These are phyloP conservation scores for Eucalyptus microcorys DNA, from an alignment of 345 rosid genomes.

Conservation along the genomic window DNA sequence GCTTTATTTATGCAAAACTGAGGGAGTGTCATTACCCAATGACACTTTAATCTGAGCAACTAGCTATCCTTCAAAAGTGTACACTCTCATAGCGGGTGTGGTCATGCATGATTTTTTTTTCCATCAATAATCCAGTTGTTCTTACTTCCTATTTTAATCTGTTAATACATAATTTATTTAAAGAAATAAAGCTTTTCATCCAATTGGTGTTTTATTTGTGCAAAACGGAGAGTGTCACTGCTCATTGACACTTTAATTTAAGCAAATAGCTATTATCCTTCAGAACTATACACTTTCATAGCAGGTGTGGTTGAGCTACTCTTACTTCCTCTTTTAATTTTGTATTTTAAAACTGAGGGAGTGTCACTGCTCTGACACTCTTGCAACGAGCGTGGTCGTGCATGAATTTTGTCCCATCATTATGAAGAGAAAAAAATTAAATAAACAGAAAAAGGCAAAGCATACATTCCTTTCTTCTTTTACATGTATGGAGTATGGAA, in stretches of 20 bases:
- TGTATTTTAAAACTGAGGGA: not conserved
- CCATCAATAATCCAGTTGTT: not conserved
- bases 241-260: not conserved
- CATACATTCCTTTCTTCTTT: not conserved
- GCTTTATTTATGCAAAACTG: not conserved
- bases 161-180: not conserved
- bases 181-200: not conserved
- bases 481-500: not conserved
- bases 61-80: not conserved
- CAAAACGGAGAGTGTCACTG: not conserved
- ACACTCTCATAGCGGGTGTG: not conserved
- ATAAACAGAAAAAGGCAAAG: not conserved
- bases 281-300: not conserved
- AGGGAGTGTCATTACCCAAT: not conserved
- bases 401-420: not conserved
- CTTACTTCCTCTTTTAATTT: not conserved
- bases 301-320: not conserved
- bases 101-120: not conserved
- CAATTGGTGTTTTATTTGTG: not conserved
- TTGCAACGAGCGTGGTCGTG: not conserved
- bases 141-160: not conserved
- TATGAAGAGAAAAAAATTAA: not conserved
- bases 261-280: not conserved
- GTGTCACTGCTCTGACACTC: not conserved
- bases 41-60: not conserved